Evolutionary conservation across 2,329 filamentous ascomycete species (phyloP).

Genomic region (Phyllosticta paracitricarpa): DNA sequence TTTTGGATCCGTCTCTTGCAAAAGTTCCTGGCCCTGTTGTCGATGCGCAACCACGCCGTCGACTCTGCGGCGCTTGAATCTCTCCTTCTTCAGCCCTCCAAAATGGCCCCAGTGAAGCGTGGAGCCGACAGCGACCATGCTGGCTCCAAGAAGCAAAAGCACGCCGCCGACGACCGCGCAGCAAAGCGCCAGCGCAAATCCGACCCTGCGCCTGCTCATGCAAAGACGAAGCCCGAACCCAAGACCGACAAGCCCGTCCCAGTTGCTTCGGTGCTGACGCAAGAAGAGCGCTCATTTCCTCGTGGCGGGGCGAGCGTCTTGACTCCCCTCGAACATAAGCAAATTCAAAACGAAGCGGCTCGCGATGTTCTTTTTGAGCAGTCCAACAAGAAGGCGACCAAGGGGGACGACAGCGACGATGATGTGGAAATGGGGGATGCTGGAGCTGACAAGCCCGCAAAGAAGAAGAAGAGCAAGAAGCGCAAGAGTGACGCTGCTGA

Average conservation of each 20-base stretch:
- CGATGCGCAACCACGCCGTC: conserved; percentile 3
- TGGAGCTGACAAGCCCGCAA: conserved; percentile 40
- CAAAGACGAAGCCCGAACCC: conserved; percentile 21
- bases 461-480: conserved; percentile 40
- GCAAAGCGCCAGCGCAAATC: conserved; percentile 29
- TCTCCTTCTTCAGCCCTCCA: conserved; percentile 2
- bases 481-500: conserved; percentile 28
- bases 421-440: conserved; percentile 30
- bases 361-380: conserved; percentile 88
- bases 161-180: conserved; percentile 20
- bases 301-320: conserved; percentile 84
- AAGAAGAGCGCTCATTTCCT: conserved; percentile 86
- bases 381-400: conserved; percentile 48
- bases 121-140: conserved; percentile 31
- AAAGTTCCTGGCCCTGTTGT: conserved; percentile 1
- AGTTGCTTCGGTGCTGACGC: conserved; percentile 42
- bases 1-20: conserved; percentile 1
- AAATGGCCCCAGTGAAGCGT: conserved; percentile 37
- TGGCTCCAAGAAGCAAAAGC: conserved; percentile 23
- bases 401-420: conserved; percentile 41
- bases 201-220: conserved; percentile 18
- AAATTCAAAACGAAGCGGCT: conserved; percentile 88
- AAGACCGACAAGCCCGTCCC: conserved; percentile 17
- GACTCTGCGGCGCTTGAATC: neutral
- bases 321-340: conserved; percentile 89